Evolutionary conservation across 495 filamentous ascomycete species (phyloP).

Genomic region (Penicillium canariense): DNA sequence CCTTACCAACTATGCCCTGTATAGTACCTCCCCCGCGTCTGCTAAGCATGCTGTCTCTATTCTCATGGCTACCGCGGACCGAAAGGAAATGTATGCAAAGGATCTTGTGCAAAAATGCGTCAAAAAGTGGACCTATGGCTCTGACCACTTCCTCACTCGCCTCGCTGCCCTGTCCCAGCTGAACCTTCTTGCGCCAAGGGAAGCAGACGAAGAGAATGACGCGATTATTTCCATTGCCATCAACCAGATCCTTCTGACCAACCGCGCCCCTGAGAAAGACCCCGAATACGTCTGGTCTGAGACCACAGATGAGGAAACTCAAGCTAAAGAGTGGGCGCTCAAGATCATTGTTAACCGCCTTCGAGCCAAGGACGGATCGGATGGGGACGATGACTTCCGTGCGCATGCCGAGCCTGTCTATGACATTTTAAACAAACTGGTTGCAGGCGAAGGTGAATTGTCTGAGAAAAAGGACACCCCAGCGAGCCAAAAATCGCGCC

Average conservation of each 20-base stretch:
- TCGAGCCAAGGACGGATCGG: constrained; percentile 58
- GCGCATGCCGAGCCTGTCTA: constrained; percentile 67
- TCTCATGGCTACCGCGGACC: constrained; percentile 74
- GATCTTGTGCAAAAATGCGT: constrained; percentile 74
- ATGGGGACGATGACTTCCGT: constrained; percentile 56
- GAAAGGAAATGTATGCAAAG: constrained; percentile 82
- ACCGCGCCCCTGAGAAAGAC: constrained; percentile 53
- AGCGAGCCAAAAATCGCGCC: constrained; percentile 64
- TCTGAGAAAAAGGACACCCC: constrained; percentile 73
- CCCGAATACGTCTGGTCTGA: constrained; percentile 64
- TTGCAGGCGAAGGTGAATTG: constrained; percentile 74
- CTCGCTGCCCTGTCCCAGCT: constrained; percentile 83
- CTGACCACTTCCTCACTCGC: constrained; percentile 74
- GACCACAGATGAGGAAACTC: constrained; percentile 71
- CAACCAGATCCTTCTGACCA: constrained; percentile 69
- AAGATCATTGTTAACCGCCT: constrained; percentile 86
- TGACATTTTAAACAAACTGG: constrained; percentile 70
- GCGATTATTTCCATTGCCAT: constrained; percentile 76
- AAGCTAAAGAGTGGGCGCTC: constrained; percentile 85
- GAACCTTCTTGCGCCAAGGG: constrained; percentile 69
- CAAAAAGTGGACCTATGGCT: constrained; percentile 74
- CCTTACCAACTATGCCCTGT: constrained; percentile 73
- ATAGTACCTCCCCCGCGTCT: constrained; percentile 75
- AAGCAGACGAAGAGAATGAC: constrained; percentile 70
- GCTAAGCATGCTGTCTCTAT: constrained; percentile 94